Conservation (phyloP, 768 basidiomycete species). For the Boletus reticuloceps region DNA sequence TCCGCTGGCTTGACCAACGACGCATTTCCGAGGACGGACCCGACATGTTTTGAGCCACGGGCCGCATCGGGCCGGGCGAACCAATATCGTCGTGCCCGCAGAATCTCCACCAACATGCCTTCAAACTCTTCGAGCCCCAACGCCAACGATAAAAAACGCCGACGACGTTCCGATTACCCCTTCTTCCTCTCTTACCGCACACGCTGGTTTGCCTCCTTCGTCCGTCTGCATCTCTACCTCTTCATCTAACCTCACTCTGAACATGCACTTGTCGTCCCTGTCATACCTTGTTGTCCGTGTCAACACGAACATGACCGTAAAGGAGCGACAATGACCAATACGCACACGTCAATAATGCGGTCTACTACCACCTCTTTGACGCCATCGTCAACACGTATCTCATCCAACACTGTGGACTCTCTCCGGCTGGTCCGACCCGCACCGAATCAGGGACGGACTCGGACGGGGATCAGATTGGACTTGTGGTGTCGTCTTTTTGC, state of each 20-base stretch:
- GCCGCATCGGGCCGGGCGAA: too few species aligned
- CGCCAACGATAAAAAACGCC: slow-evolving; percentile 31
- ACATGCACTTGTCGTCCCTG: too few species aligned
- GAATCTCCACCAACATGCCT: too few species aligned
- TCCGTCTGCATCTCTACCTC: background rate
- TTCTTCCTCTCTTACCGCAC: slow-evolving; percentile 65
- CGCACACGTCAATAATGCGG: slow-evolving; percentile 74
- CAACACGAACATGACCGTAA: background rate
- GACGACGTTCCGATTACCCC: slow-evolving; percentile 51
- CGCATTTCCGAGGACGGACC: too few species aligned
- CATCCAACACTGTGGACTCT: slow-evolving; percentile 57
- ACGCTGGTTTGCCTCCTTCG: slow-evolving; percentile 50
- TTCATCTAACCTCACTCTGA: background rate
- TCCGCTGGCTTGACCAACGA: too few species aligned
- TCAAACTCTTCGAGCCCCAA: too few species aligned
- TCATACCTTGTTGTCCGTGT: background rate
- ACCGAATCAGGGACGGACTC: slow-evolving; percentile 22
- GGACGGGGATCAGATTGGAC: slow-evolving; percentile 50
- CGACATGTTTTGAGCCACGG: too few species aligned
- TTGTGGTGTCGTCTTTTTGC: slow-evolving; percentile 77
- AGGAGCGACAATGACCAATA: slow-evolving; percentile 92
- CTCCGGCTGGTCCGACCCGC: slow-evolving; percentile 36
- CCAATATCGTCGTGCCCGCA: too few species aligned
- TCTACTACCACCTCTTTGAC: slow-evolving; percentile 83
- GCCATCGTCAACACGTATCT: slow-evolving; percentile 81